Percentiles rank a stretch among this genome's conserved stretches.
Evolutionary conservation across 305 asterid species (phyloP).

Genomic region (Lippia alba): DNA sequence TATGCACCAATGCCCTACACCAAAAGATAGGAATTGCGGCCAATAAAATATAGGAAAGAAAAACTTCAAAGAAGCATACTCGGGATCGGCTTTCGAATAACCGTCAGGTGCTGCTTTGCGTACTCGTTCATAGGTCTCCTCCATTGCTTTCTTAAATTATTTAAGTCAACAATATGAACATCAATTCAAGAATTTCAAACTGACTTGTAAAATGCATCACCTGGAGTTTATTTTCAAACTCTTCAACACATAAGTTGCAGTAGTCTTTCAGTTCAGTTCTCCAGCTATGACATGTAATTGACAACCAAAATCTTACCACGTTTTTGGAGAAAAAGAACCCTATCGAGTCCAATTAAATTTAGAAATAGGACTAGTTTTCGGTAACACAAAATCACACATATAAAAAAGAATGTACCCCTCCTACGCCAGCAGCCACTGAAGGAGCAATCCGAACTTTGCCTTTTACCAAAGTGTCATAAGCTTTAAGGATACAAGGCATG

Average conservation of each 20-base stretch:
- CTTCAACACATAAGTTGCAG: conserved; percentile 91
- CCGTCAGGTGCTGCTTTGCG: conserved; percentile 92
- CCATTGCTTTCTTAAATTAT: conserved; percentile 81
- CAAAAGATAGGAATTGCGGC: not conserved
- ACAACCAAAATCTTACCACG: not conserved
- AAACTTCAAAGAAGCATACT: conserved; percentile 73
- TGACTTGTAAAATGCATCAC: conserved; percentile 33
- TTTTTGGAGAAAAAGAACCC: too few relatives aligned
- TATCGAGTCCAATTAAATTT: too few relatives aligned
- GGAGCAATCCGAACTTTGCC: conserved; percentile 90
- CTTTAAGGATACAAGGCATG: conserved; percentile 97
- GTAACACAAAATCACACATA: not conserved
- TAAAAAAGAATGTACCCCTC: conserved; percentile 68
- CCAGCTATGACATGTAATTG: conserved; percentile 88
- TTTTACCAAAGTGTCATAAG: conserved; percentile 84
- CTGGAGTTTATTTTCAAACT: conserved; percentile 92
- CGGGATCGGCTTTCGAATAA: conserved; percentile 93
- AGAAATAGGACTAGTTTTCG: not conserved
- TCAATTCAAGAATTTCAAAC: not conserved
- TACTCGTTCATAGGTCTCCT: conserved; percentile 85
- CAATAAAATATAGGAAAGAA: not conserved
- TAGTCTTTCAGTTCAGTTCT: conserved; percentile 93
- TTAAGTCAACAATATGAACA: not conserved
- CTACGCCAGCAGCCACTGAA: conserved; percentile 95
- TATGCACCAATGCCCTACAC: conserved; percentile 88